Conservation (phyloP, 768 basidiomycete genomes). For the Trametes villosa region DNA sequence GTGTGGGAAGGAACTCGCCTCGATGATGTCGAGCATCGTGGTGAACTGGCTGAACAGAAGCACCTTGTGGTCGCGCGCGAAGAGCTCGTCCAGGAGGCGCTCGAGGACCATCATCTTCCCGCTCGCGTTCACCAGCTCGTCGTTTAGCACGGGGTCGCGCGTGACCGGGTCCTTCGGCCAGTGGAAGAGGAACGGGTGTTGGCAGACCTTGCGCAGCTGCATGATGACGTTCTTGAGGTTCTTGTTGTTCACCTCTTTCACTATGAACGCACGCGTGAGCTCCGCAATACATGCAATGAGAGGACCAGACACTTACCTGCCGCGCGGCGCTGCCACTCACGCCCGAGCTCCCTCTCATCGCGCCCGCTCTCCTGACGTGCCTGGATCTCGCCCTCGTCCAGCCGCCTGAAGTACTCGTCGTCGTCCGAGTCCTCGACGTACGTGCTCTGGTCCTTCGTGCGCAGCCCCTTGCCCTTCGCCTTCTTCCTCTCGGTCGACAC, state of each 20-base stretch:
- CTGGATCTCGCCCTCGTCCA: slow-evolving; percentile 54
- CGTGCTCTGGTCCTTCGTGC: slow-evolving; percentile 37
- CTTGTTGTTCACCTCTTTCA: slow-evolving; percentile 89
- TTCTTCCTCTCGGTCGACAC: slow-evolving; percentile 34
- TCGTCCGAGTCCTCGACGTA: slow-evolving; percentile 64
- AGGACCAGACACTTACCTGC: slow-evolving; percentile 60
- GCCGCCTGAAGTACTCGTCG: slow-evolving; percentile 65
- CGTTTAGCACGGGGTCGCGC: slow-evolving; percentile 65
- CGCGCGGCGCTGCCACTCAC: slow-evolving; percentile 59
- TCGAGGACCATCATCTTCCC: slow-evolving; percentile 99
- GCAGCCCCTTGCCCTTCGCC: slow-evolving; percentile 28
- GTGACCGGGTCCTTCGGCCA: slow-evolving; percentile 74
- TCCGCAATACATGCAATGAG: background rate
- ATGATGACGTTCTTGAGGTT: slow-evolving; percentile 88
- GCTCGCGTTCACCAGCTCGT: slow-evolving; percentile 81
- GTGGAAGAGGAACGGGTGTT: slow-evolving; percentile 89
- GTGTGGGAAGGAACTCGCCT: slow-evolving; percentile 59
- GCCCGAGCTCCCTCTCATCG: slow-evolving; percentile 56
- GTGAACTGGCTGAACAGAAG: slow-evolving; percentile 94
- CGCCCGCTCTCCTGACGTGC: slow-evolving; percentile 44
- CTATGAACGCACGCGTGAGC: slow-evolving; percentile 45
- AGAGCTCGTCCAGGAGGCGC: slow-evolving; percentile 81
- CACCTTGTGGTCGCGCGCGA: slow-evolving; percentile 81
- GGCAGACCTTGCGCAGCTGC: slow-evolving; percentile 97
- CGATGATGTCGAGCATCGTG: slow-evolving; percentile 94